phyloP scores from a whole-genome alignment of 345 rosid species.

The Mercurialis annua region DNA sequence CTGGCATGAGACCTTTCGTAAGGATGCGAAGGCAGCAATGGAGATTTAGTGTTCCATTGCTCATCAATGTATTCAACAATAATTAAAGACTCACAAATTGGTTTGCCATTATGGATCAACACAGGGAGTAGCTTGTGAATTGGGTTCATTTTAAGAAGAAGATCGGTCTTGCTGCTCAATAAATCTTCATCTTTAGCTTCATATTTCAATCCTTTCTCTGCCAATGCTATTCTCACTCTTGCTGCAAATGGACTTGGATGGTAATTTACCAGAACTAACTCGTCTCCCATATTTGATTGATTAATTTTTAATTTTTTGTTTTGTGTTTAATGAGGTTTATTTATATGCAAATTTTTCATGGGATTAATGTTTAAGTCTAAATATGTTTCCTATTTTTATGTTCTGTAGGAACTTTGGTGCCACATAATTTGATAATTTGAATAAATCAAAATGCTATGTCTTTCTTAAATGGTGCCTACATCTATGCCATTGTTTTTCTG shows the following conservation, averaged over 20 bases:
- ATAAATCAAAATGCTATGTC: too few relatives aligned
- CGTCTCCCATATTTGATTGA: background rate
- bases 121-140: background rate
- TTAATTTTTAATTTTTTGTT: background rate
- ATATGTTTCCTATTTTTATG: too few relatives aligned
- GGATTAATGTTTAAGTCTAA: too few relatives aligned
- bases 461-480: too few relatives aligned
- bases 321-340: background rate
- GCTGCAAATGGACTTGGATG: background rate
- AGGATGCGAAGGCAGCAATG: background rate
- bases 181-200: background rate
- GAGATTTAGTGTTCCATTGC: background rate
- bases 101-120: slow-evolving; percentile 1
- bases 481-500: too few relatives aligned
- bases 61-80: slow-evolving; percentile 2
- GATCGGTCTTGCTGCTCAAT: background rate
- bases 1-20: background rate
- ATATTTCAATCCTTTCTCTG: background rate
- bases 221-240: background rate
- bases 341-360: too few relatives aligned
- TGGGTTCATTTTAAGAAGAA: slow-evolving; percentile 1
- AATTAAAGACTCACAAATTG: slow-evolving; percentile 1
- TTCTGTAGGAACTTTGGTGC: too few relatives aligned
- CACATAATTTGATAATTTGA: too few relatives aligned
- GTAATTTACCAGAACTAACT: background rate